These are phyloP conservation scores for Chrysoporthe puriensis DNA, from an alignment of 2,329 filamentous ascomycete genomes.

Conservation along the genomic window DNA sequence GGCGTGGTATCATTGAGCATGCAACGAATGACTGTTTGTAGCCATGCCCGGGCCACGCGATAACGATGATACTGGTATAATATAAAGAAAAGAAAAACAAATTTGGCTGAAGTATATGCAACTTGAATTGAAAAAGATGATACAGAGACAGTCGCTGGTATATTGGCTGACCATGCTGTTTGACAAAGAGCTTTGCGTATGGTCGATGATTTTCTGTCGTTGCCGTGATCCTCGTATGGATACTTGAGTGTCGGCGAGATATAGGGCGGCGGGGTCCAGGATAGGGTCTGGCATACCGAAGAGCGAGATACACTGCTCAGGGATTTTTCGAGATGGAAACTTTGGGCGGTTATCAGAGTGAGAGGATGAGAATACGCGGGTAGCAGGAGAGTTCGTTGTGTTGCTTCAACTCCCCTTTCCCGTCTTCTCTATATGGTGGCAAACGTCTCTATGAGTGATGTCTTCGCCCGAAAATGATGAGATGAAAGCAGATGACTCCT, in stretches of 20 bases:
- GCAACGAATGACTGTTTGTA: constrained; percentile 24
- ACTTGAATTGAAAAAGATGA: constrained; percentile 24
- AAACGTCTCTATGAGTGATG: constrained; percentile 13
- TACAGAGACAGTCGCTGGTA: constrained; percentile 18
- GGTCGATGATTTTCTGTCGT: neutral
- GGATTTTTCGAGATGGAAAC: neutral
- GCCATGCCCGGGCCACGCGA: constrained; percentile 23
- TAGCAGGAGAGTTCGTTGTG: neutral
- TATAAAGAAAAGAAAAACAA: neutral
- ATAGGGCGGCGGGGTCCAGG: neutral
- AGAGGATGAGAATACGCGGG: constrained; percentile 10
- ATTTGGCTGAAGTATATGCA: constrained; percentile 24
- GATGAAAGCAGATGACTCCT: neutral
- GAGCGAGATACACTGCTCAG: neutral
- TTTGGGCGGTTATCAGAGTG: neutral
- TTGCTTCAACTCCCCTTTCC: neutral
- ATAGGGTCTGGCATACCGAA: neutral
- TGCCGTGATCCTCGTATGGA: neutral
- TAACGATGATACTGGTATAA: constrained; percentile 10
- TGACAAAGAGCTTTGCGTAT: neutral
- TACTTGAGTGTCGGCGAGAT: neutral
- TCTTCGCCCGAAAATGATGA: constrained; percentile 14
- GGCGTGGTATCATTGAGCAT: constrained; percentile 28
- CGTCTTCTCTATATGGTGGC: constrained; percentile 17
- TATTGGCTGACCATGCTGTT: neutral